phyloP scores from a whole-genome alignment of 176 grass and related monocot genomes.

The Bothriochloa decipiens region DNA sequence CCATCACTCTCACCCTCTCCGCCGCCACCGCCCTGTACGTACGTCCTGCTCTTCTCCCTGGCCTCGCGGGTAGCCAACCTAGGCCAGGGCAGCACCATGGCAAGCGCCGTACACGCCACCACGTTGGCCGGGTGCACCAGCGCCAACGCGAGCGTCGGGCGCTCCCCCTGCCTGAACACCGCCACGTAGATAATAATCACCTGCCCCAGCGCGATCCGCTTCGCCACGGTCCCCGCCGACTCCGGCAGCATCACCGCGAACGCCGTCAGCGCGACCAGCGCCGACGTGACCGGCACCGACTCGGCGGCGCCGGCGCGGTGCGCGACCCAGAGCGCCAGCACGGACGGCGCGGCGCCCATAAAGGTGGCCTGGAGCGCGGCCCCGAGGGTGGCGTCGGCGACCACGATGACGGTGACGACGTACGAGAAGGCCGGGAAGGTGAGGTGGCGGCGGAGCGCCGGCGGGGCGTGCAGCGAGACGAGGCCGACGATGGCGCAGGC shows the following conservation, averaged over 20 bases:
- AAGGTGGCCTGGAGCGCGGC: no score
- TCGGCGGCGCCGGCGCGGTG: constrained; percentile 35
- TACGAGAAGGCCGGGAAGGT: constrained; percentile 85
- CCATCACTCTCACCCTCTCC: constrained; percentile 61
- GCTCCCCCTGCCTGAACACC: constrained; percentile 33
- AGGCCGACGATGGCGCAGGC: constrained; percentile 67
- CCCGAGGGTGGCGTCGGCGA: constrained; percentile 71
- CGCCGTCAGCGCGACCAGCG: constrained; percentile 55
- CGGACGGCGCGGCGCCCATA: constrained; percentile 66
- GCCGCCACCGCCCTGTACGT: constrained; percentile 56
- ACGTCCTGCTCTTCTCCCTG: constrained; percentile 39
- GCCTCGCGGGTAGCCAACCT: constrained; percentile 57
- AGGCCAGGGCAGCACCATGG: constrained; percentile 64
- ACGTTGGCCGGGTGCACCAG: constrained; percentile 66
- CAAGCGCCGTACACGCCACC: constrained; percentile 66
- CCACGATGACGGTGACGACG: constrained; percentile 62
- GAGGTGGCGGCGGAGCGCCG: constrained; percentile 39
- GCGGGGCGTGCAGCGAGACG: constrained; percentile 51
- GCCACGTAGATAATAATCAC: constrained; percentile 78
- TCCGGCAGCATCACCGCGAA: constrained; percentile 62
- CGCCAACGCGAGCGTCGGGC: background rate
- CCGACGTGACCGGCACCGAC: constrained; percentile 42
- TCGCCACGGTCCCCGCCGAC: constrained; percentile 48
- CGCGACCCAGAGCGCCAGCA: constrained; percentile 57
- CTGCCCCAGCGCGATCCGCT: constrained; percentile 85